Base-by-base conservation (phyloP, 176 grass and related monocot species). In the Typha latifolia region DNA sequence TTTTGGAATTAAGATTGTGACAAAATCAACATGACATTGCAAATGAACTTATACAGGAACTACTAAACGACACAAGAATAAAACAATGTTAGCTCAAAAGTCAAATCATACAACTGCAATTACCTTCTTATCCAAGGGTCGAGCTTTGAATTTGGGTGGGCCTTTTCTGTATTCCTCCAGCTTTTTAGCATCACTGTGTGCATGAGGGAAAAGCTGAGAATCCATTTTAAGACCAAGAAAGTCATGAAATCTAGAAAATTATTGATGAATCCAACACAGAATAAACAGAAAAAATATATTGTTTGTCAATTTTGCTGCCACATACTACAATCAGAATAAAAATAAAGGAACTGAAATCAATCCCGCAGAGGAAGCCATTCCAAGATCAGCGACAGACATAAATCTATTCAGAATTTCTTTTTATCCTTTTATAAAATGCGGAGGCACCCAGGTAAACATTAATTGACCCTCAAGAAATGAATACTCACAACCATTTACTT, bases 101-200 rank as follows among this genome's bases (percentile, higher is more conserved):
- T 43, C 37, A 43, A 43, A 43, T 16, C 10, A 52, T 66, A 47
- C 63, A 2, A 43, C 15, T 53, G 7, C 20, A 78, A 24, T 21
- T 85, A 96, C 91, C 86, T 90, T 96, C 76, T 79, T 90, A 90
- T 87, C 74, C 68, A 82, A 10, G 1, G 72, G 61, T 34, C 34
- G 69, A 59, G 91, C 84, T 82, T 85, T 90, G 72, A 90, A 96
- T 84, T 79, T 82, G 62, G 77, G 90, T 26, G 75, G 5, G 47
- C 26, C 74, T 29, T 62, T 62, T 65, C 76, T 84, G 67, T 47
- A 64, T 51, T 87, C 73, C 62, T 85, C 63, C 34, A 24, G 4
- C 34, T 72, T 95, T 51, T 74, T 76, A 63, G 76, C 74, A 29
- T 51, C 70, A 32, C 81, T 87, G 74, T 65, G 48, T 65, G 29